Evolutionary conservation across 2,329 filamentous ascomycete species (phyloP), one percentile per base, ranked within the genome.

Genomic region (Aspergillus clavatus): DNA sequence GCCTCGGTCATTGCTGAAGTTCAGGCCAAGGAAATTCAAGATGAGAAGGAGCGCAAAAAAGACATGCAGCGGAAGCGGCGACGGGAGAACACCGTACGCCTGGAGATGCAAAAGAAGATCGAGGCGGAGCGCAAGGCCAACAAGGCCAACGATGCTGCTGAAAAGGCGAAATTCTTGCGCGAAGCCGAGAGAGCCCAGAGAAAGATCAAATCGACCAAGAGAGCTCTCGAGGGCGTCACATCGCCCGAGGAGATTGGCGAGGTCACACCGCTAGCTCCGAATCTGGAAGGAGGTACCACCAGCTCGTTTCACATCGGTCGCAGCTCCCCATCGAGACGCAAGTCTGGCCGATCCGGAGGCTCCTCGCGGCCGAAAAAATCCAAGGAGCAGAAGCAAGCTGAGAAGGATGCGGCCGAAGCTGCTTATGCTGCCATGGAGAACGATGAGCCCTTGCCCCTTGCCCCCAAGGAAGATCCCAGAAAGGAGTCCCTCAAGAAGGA

Each of bases 41-140:
- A 91, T 50, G 93, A 98, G 69, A 98, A 98, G 72, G 93, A 98
- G 70, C 88, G 93, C 54, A 98, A 98, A 75, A 98, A 98, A 74
- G 93, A 98, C 63, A 97, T 98, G 89, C 93, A 98, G 67, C 86
- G 93, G 52, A 98, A 97, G 73, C 82, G 93, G 48, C 84, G 93
- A 35, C 86, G 93, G 14, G 91, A 97, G 66, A 96, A 96, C 76
- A 89, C 89, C 3, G 86, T 94, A 48, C 91, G 89, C 5, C 86
- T 94, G 58, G 91, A 96, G 58, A 76, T 77, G 63, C 84, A 89
- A 63, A 93, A 94, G 71, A 87, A 93, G 52, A 81, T 86, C 3
- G 81, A 85, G 54, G 87, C 89, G 3, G 75, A 95, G 36, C 83
- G 85, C 51, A 85, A 85, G 54, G 88, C 90, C 7, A 80, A 85